phyloP scores from a whole-genome alignment of 2,329 filamentous ascomycete species.

The Xenoacremonium recifei region DNA sequence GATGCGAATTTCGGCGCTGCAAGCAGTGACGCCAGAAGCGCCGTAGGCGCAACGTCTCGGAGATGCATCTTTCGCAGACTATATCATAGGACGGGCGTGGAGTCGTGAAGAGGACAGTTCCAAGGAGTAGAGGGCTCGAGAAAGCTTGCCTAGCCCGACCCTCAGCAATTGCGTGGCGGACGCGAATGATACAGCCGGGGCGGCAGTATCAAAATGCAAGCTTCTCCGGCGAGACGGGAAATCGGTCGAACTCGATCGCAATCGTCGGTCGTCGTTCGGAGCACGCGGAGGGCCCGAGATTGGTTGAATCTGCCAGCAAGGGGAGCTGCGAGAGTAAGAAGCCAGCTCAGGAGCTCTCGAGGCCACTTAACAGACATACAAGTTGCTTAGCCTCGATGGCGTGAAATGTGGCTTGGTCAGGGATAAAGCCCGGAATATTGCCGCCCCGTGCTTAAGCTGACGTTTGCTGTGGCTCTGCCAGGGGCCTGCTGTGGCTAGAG shows the following conservation, averaged over 20 bases:
- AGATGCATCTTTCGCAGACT: slow-evolving; percentile 41
- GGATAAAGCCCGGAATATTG: slow-evolving; percentile 14
- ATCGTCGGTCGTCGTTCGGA: not conserved
- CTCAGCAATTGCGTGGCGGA: slow-evolving; percentile 1
- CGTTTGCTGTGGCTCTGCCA: not conserved
- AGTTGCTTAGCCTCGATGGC: no score
- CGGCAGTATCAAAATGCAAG: not conserved
- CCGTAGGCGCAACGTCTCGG: slow-evolving; percentile 45
- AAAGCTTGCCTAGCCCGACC: not conserved
- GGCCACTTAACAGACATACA: slow-evolving; percentile 20
- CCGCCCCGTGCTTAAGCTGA: slow-evolving; percentile 6
- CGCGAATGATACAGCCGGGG: not conserved
- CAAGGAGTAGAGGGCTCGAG: slow-evolving; percentile 8
- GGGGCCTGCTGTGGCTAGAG: not conserved
- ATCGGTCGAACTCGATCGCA: not conserved
- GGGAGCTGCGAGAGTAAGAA: slow-evolving; percentile 16
- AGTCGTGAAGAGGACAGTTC: slow-evolving; percentile 9
- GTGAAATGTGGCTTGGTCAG: slow-evolving; percentile 24
- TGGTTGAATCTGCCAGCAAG: slow-evolving; percentile 16
- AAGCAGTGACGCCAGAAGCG: slow-evolving; percentile 50
- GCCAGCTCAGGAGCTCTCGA: slow-evolving; percentile 23
- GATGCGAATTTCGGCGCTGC: slow-evolving; percentile 54
- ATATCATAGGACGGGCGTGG: slow-evolving; percentile 27
- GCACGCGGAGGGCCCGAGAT: not conserved
- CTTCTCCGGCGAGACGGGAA: not conserved